These are phyloP conservation scores for Eragrostis nindensis DNA, from an alignment of 176 grass and related monocot genomes.

Conservation along the genomic window DNA sequence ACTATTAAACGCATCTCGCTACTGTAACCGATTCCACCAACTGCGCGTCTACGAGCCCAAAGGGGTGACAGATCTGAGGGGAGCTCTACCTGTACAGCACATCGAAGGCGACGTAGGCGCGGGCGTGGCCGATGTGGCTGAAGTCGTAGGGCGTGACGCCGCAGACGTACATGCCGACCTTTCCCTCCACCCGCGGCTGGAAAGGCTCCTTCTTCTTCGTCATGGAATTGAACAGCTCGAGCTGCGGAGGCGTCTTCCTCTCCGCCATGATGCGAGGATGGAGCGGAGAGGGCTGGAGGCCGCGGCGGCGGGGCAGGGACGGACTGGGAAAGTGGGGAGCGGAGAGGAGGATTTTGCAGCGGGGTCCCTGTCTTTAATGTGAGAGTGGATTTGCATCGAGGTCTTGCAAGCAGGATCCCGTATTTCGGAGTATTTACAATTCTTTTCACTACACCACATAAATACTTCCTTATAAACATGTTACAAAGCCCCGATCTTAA, in stretches of 20 bases:
- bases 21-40: background rate
- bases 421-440: background rate
- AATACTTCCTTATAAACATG: too few species aligned
- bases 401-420: background rate
- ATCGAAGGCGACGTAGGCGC: slow-evolving; percentile 82
- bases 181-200: slow-evolving; percentile 72
- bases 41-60: background rate
- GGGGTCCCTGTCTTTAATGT: background rate
- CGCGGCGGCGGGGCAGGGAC: background rate
- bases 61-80: slow-evolving; percentile 22
- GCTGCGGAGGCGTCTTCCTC: slow-evolving; percentile 15
- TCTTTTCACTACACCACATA: background rate
- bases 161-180: slow-evolving; percentile 84
- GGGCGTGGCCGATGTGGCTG: slow-evolving; percentile 86
- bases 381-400: background rate
- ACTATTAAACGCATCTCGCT: background rate
- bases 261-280: slow-evolving; percentile 10
- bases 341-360: background rate
- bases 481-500: too few species aligned
- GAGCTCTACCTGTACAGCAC: slow-evolving; percentile 62
- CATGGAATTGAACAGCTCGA: slow-evolving; percentile 72
- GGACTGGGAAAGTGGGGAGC: background rate
- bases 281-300: background rate
- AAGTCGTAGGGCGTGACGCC: slow-evolving; percentile 86
- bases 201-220: slow-evolving; percentile 80